Conservation (phyloP, 2,329 filamentous ascomycete genomes). For the Alternaria tenuissima region DNA sequence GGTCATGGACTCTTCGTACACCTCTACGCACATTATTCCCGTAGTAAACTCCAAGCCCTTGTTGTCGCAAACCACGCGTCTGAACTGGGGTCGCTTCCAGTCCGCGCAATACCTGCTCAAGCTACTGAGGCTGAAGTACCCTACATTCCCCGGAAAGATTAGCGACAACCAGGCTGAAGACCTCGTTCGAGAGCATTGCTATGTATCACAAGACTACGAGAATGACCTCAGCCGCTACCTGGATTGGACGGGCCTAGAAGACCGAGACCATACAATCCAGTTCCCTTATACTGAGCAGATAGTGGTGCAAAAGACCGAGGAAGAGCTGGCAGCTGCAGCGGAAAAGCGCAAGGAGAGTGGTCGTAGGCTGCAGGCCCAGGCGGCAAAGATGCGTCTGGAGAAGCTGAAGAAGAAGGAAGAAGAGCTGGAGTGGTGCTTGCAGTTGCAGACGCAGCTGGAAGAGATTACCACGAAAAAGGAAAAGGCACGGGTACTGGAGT, state of each 20-base stretch:
- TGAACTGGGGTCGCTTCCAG: conserved; percentile 96
- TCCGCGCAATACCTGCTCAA: conserved; percentile 90
- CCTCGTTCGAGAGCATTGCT: conserved; percentile 87
- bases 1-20: conserved; percentile 90
- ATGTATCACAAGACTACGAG: conserved; percentile 85
- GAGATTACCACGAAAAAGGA: conserved; percentile 87
- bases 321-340: conserved; percentile 87
- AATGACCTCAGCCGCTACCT: conserved; percentile 77
- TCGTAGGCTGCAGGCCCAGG: conserved; percentile 89
- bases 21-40: conserved; percentile 93
- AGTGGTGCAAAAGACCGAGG: conserved; percentile 88
- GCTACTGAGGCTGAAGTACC: conserved; percentile 89
- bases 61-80: conserved; percentile 81
- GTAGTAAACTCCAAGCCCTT: conserved; percentile 87
- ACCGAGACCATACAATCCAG: conserved; percentile 87
- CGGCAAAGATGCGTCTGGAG: conserved; percentile 95
- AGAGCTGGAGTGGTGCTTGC: conserved; percentile 91
- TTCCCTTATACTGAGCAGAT: conserved; percentile 94
- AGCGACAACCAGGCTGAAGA: conserved; percentile 87
- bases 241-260: conserved; percentile 91
- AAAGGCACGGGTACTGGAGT: conserved; percentile 78
- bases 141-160: conserved; percentile 84
- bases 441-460: conserved; percentile 75
- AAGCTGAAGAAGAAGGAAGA: conserved; percentile 96
- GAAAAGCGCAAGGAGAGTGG: conserved; percentile 97